These are phyloP conservation scores for Mycena albidolilacea DNA, from an alignment of 768 basidiomycete genomes.

Conservation along the genomic window DNA sequence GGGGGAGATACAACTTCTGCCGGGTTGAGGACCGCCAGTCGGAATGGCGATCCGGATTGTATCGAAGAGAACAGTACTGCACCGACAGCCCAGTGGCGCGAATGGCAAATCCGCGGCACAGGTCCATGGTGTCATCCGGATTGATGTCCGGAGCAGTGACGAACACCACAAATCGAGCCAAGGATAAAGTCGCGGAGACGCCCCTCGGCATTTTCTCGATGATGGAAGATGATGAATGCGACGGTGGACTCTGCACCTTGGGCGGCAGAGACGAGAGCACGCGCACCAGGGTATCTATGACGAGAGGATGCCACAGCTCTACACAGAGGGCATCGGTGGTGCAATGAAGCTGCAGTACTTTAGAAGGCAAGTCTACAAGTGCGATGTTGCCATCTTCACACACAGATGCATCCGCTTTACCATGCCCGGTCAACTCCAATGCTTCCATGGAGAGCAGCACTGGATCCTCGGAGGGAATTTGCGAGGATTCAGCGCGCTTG, in stretches of 20 bases:
- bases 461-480: constrained; percentile 60
- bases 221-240: constrained; percentile 45
- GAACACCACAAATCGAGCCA: constrained; percentile 76
- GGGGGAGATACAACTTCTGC: constrained; percentile 67
- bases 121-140: constrained; percentile 73
- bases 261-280: constrained; percentile 59
- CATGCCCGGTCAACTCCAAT: constrained; percentile 62
- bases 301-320: constrained; percentile 77
- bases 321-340: constrained; percentile 72
- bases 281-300: constrained; percentile 67
- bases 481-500: constrained; percentile 45
- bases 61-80: constrained; percentile 68
- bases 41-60: constrained; percentile 55
- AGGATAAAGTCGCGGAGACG: constrained; percentile 66
- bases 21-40: constrained; percentile 61
- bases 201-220: constrained; percentile 68
- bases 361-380: constrained; percentile 59
- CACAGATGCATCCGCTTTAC: constrained; percentile 65
- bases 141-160: constrained; percentile 88
- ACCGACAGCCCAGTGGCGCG: constrained; percentile 65
- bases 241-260: constrained; percentile 23
- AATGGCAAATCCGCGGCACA: constrained; percentile 79
- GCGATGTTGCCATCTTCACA: constrained; percentile 61
- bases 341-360: constrained; percentile 61
- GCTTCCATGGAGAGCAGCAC: constrained; percentile 71